Conservation (phyloP, 2,329 filamentous ascomycete species). For the Alternaria brassicae region DNA sequence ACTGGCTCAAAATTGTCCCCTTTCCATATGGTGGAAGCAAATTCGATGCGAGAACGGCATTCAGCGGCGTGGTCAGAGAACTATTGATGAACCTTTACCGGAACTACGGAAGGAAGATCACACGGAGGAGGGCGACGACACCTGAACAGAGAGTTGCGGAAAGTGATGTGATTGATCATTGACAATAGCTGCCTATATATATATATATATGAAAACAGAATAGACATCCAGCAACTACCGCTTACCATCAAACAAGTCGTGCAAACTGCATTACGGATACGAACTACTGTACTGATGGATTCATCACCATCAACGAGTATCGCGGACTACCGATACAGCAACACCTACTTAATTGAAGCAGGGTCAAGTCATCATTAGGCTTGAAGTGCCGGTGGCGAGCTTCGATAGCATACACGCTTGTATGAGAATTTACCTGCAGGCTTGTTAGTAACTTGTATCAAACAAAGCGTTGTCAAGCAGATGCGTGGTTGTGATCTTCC, state of each 20-base stretch:
- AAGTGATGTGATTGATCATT: neutral
- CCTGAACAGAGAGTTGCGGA: constrained; percentile 4
- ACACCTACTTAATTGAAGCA: neutral
- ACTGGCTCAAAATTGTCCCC: constrained; percentile 39
- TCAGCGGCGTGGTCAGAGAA: constrained; percentile 36
- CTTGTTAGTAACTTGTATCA: constrained; percentile 30
- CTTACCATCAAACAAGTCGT: neutral
- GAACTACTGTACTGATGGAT: neutral
- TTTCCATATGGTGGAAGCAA: constrained; percentile 46
- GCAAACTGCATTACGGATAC: neutral
- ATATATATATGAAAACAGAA: neutral
- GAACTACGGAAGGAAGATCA: constrained; percentile 46
- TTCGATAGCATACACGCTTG: neutral
- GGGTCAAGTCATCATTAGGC: neutral
- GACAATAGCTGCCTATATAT: neutral
- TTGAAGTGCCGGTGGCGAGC: neutral
- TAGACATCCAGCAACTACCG: neutral
- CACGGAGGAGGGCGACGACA: constrained; percentile 18
- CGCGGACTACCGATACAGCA: neutral
- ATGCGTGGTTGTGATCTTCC: constrained; percentile 44
- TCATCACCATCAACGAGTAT: neutral
- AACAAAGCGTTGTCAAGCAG: constrained; percentile 18
- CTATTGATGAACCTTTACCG: constrained; percentile 41
- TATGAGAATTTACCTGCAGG: constrained; percentile 18
- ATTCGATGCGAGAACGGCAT: constrained; percentile 39